Evolutionary conservation across 208 protist genomes (phyloP).

Genomic region (Acanthamoeba polyphaga): DNA sequence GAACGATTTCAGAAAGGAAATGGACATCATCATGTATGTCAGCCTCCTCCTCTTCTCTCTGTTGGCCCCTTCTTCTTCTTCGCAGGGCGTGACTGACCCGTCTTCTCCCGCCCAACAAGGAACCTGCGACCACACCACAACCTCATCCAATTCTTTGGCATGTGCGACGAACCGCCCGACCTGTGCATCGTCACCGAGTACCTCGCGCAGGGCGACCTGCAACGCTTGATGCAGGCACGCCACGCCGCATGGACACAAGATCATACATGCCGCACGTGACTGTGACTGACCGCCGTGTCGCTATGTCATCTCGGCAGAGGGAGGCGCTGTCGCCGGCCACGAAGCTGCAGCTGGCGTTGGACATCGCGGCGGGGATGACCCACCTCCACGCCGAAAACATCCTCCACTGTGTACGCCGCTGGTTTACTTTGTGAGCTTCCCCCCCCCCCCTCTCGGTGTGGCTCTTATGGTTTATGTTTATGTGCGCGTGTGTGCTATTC

Average conservation of each 20-base stretch:
- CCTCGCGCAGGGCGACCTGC: neutral
- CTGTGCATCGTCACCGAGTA: conserved; percentile 60
- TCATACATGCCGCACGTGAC: too few species aligned
- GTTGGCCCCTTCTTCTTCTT: neutral
- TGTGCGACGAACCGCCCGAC: conserved; percentile 36
- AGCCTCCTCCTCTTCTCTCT: neutral
- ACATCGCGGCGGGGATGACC: neutral
- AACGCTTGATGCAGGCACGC: neutral
- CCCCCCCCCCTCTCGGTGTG: too few species aligned
- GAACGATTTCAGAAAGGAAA: neutral
- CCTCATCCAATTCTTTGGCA: conserved; percentile 37
- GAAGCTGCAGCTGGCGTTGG: conserved; percentile 19
- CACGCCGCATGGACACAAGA: too few species aligned
- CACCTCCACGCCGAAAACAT: conserved; percentile 54
- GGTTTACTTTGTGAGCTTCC: too few species aligned
- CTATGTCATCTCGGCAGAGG: neutral
- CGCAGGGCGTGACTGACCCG: neutral
- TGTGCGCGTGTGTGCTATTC: neutral
- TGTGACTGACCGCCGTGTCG: too few species aligned
- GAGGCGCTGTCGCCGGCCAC: neutral
- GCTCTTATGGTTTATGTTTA: too few species aligned
- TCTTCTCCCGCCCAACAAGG: neutral
- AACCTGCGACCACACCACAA: conserved; percentile 48
- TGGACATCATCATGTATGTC: conserved; percentile 23
- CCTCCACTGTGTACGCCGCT: conserved; percentile 42